phyloP scores from a whole-genome alignment of 352 stramenopile species.

The Phytopythium litorale region DNA sequence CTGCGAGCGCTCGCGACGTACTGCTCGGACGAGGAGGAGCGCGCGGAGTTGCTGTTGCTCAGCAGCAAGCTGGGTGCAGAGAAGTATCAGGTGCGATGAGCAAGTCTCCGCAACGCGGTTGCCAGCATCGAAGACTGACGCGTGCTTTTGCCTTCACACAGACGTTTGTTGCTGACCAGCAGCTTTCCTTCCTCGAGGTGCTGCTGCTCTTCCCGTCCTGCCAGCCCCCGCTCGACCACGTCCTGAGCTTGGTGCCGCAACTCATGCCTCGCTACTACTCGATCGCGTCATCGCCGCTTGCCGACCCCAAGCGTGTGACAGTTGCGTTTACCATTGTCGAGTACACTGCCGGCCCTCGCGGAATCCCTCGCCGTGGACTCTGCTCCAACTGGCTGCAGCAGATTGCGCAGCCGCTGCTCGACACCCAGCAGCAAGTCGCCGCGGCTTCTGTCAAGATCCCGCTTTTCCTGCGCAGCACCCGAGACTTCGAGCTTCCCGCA shows the following conservation, averaged over 20 bases:
- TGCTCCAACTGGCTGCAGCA: slow-evolving; percentile 65
- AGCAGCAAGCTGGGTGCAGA: slow-evolving; percentile 64
- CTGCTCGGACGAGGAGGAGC: slow-evolving; percentile 61
- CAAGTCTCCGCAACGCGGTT: neutral
- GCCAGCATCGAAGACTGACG: neutral
- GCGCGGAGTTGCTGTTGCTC: slow-evolving; percentile 52
- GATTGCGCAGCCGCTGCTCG: slow-evolving; percentile 42
- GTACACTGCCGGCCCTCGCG: slow-evolving; percentile 48
- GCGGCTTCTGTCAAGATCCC: slow-evolving; percentile 33
- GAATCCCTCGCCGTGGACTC: slow-evolving; percentile 40
- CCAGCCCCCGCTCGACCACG: slow-evolving; percentile 76
- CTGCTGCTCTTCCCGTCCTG: slow-evolving; percentile 92
- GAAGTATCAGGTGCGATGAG: slow-evolving; percentile 50
- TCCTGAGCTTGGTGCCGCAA: slow-evolving; percentile 84
- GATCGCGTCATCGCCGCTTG: slow-evolving; percentile 91
- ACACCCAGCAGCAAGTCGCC: neutral
- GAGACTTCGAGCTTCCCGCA: slow-evolving; percentile 89
- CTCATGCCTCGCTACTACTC: slow-evolving; percentile 96
- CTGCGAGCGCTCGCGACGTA: slow-evolving; percentile 61
- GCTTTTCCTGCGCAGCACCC: slow-evolving; percentile 90
- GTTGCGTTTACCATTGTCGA: slow-evolving; percentile 93
- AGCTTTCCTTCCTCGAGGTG: slow-evolving; percentile 89
- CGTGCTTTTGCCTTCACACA: slow-evolving; percentile 24
- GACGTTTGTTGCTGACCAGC: slow-evolving; percentile 84
- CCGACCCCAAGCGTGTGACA: slow-evolving; percentile 50